Percentiles rank a stretch among this genome's conserved stretches.
phyloP scores from a whole-genome alignment of 306 rosid species.

The Dryas octopetala region DNA sequence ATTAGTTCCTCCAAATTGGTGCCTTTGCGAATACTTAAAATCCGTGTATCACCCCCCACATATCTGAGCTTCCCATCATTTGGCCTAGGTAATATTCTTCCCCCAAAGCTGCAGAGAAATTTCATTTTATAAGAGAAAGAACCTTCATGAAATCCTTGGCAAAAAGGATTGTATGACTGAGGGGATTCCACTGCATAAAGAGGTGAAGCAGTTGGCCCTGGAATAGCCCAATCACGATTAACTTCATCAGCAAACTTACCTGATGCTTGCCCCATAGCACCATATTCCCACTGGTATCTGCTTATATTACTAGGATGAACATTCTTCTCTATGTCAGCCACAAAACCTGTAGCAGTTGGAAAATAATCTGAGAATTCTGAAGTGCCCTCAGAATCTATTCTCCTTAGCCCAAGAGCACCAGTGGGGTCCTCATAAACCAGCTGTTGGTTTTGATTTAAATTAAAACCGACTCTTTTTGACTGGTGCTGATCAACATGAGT shows the following conservation, averaged over 20 bases:
- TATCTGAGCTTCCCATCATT: conserved; percentile 83
- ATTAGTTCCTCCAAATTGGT: conserved; percentile 57
- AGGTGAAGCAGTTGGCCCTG: conserved; percentile 39
- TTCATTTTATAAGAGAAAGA: conserved; percentile 59
- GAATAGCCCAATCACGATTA: conserved; percentile 30
- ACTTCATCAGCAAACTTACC: conserved; percentile 38
- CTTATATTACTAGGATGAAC: conserved; percentile 40
- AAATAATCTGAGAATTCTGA: conserved; percentile 47
- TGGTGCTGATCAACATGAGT: conserved; percentile 43
- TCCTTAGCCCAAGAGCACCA: conserved; percentile 40
- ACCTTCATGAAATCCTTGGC: conserved; percentile 43
- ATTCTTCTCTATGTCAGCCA: conserved; percentile 49
- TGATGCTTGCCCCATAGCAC: conserved; percentile 43
- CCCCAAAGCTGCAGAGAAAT: conserved; percentile 93
- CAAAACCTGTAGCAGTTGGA: conserved; percentile 34
- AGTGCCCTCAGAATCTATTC: conserved; percentile 46
- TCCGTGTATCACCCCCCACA: conserved; percentile 90
- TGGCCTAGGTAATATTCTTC: conserved; percentile 83
- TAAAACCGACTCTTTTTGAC: conserved; percentile 40
- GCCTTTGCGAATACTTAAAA: conserved; percentile 59
- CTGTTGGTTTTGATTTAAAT: conserved; percentile 36
- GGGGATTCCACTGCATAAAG: conserved; percentile 48
- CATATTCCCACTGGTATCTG: conserved; percentile 48
- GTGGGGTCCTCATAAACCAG: conserved; percentile 46
- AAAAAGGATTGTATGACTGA: conserved; percentile 45